phyloP scores from a whole-genome alignment of 2,329 filamentous ascomycete genomes.

The Xenosphaeropsis pyriputrescens region DNA sequence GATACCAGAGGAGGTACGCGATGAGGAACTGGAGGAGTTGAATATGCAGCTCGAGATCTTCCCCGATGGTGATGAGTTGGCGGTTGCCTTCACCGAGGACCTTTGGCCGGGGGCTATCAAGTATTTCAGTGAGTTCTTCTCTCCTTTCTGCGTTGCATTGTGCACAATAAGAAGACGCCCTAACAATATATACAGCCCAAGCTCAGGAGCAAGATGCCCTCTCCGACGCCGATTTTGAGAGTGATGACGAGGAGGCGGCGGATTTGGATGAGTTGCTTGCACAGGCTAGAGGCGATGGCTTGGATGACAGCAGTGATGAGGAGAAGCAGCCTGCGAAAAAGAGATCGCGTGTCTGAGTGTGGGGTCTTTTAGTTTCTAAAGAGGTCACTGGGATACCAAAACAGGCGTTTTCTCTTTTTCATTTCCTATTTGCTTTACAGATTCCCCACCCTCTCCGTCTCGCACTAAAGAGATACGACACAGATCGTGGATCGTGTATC shows the following conservation, averaged over 20 bases:
- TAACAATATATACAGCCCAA: slow-evolving; percentile 47
- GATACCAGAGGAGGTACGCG: slow-evolving; percentile 26
- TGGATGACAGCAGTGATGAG: neutral
- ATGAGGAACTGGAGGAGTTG: slow-evolving; percentile 36
- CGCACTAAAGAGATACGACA: too few relatives aligned
- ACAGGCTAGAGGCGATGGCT: neutral
- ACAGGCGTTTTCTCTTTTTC: too few relatives aligned
- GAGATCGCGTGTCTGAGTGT: neutral
- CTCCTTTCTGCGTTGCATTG: too few relatives aligned
- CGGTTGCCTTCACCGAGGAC: slow-evolving; percentile 70
- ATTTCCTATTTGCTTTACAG: too few relatives aligned
- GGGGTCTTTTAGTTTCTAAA: too few relatives aligned
- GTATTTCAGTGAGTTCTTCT: slow-evolving; percentile 63
- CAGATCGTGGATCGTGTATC: too few relatives aligned
- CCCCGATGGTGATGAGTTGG: slow-evolving; percentile 73
- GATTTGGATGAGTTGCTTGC: neutral
- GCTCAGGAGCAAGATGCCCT: slow-evolving; percentile 56
- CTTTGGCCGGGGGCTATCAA: slow-evolving; percentile 79
- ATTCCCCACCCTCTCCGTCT: too few relatives aligned
- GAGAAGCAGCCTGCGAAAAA: neutral
- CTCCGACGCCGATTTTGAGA: slow-evolving; percentile 58
- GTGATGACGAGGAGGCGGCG: slow-evolving; percentile 28
- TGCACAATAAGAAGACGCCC: too few relatives aligned
- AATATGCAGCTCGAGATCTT: slow-evolving; percentile 69
- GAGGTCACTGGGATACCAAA: too few relatives aligned